phyloP scores from a whole-genome alignment of 1,284 basidiomycete genomes.

The Cutaneotrichosporon sp. region DNA sequence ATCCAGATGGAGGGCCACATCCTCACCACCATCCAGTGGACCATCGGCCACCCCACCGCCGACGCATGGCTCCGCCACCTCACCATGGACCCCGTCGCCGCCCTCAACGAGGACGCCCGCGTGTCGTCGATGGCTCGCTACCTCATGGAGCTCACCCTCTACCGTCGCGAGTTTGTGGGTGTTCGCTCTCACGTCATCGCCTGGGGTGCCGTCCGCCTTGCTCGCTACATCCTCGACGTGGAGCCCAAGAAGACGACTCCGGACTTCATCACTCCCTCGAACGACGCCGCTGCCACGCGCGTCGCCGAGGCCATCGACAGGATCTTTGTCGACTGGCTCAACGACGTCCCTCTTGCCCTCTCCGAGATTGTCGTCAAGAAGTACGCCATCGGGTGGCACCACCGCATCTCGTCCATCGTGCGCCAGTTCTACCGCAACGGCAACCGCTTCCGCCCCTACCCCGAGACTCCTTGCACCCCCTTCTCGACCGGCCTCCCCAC shows the following conservation, averaged over 20 bases:
- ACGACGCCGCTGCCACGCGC: slow-evolving; percentile 42
- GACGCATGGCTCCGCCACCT: slow-evolving; percentile 87
- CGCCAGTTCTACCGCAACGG: slow-evolving; percentile 80
- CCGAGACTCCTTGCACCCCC: slow-evolving; percentile 42
- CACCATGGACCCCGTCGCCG: slow-evolving; percentile 52
- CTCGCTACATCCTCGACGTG: slow-evolving; percentile 81
- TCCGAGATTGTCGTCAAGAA: slow-evolving; percentile 68
- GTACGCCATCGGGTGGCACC: slow-evolving; percentile 94
- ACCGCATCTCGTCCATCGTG: slow-evolving; percentile 86
- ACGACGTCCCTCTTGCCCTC: slow-evolving; percentile 61
- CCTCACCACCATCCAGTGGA: slow-evolving; percentile 93
- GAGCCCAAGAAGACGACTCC: slow-evolving; percentile 63
- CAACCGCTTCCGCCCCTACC: slow-evolving; percentile 53
- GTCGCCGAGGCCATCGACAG: slow-evolving; percentile 78
- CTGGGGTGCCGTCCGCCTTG: slow-evolving; percentile 80
- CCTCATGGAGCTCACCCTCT: slow-evolving; percentile 97
- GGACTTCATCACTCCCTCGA: slow-evolving; percentile 17
- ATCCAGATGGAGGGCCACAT: slow-evolving; percentile 97
- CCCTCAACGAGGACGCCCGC: slow-evolving; percentile 75
- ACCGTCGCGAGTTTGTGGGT: slow-evolving; percentile 92
- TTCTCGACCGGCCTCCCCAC: slow-evolving; percentile 38
- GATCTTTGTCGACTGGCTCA: slow-evolving; percentile 78
- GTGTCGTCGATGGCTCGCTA: slow-evolving; percentile 94
- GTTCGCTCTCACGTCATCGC: slow-evolving; percentile 85
- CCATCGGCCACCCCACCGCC: slow-evolving; percentile 94